Percentiles rank a stretch among this genome's conserved stretches.
Evolutionary conservation across 208 protist species (phyloP).

Genomic region (Trypanosoma theileri): DNA sequence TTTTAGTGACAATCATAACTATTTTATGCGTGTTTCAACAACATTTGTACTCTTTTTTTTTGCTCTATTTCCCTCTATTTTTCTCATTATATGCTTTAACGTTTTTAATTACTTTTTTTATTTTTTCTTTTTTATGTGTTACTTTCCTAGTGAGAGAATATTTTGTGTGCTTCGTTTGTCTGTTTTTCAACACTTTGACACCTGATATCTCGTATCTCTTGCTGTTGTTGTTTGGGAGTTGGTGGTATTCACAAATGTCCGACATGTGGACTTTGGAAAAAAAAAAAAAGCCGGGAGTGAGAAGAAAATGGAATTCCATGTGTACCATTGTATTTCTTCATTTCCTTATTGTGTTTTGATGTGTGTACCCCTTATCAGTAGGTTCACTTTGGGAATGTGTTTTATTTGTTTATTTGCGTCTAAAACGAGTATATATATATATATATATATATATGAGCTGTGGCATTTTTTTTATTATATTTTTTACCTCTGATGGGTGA

Average conservation of each 20-base stretch:
- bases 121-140: slow-evolving; percentile 5
- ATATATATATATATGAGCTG: no score
- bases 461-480: no score
- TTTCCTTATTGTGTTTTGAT: no score
- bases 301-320: neutral
- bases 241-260: no score
- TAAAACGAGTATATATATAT: no score
- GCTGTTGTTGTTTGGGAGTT: neutral
- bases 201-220: neutral
- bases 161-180: no score
- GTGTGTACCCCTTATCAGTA: no score
- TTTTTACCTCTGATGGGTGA: no score
- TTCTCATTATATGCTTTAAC: neutral
- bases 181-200: no score
- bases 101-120: neutral
- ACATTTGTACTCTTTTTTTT: neutral
- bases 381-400: no score
- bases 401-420: no score
- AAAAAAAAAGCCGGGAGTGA: neutral
- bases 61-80: neutral
- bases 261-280: no score
- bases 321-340: neutral
- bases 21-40: neutral
- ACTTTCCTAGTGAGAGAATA: neutral
- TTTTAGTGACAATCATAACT: neutral